Evolutionary conservation across 768 basidiomycete genomes (phyloP).

Genomic region (Lactarius hatsudake): DNA sequence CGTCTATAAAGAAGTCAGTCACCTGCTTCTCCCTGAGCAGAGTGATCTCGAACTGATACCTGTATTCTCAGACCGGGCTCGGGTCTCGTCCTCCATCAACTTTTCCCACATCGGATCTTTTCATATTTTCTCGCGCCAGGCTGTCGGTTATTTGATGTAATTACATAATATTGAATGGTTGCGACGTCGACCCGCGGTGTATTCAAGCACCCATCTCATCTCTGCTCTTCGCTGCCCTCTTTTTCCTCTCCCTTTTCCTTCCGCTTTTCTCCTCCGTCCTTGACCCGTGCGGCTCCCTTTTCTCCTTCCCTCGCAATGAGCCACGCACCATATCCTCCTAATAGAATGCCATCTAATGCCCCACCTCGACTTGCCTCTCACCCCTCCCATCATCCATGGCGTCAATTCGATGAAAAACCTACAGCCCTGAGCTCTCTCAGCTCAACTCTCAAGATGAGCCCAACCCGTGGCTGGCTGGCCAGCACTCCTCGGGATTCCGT

Average conservation of each 20-base stretch:
- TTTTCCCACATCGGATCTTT: no score
- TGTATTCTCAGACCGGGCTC: conserved; percentile 9
- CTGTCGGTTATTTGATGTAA: background rate
- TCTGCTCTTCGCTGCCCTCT: background rate
- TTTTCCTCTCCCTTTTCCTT: background rate
- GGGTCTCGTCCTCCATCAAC: conserved; percentile 22
- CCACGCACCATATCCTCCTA: background rate
- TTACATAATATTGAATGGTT: background rate
- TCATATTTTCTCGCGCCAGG: background rate
- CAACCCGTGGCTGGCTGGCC: conserved; percentile 23
- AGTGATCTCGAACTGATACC: background rate
- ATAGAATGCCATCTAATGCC: conserved; percentile 15
- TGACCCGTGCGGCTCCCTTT: background rate
- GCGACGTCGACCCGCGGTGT: background rate
- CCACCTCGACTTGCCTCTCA: conserved; percentile 20
- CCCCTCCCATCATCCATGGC: conserved; percentile 19
- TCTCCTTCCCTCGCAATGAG: background rate
- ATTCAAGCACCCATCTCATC: background rate
- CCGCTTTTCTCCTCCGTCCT: background rate
- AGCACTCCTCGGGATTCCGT: conserved; percentile 6
- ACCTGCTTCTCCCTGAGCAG: background rate
- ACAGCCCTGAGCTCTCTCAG: conserved; percentile 19
- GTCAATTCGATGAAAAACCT: conserved; percentile 24
- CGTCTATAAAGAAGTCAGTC: conserved; percentile 24
- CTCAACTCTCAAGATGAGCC: conserved; percentile 24